A percentile compares a stretch with the other conserved stretches of the same genome.
phyloP scores from a whole-genome alignment of 2,329 filamentous ascomycete genomes.

The Cyphellophora europaea region DNA sequence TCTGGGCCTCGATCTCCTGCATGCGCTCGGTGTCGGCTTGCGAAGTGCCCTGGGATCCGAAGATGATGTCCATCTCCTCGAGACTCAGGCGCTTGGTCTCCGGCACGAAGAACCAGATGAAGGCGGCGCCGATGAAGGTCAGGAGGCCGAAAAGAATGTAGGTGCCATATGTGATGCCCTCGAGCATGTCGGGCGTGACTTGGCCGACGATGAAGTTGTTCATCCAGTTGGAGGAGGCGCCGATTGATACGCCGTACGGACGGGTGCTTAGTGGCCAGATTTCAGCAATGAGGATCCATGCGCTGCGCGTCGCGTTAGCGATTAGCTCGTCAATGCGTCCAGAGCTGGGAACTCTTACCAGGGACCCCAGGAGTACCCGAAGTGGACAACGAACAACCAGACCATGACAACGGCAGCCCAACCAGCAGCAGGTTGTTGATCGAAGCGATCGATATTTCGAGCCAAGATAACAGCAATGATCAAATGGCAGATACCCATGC shows the following conservation, averaged over 20 bases:
- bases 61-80: conserved; percentile 4
- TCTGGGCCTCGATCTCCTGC: not conserved
- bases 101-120: conserved; percentile 18
- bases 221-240: conserved; percentile 28
- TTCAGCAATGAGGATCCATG: conserved; percentile 30
- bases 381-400: conserved; percentile 66
- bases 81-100: conserved; percentile 3
- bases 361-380: conserved; percentile 37
- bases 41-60: not conserved
- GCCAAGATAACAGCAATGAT: conserved; percentile 62
- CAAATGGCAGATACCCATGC: conserved; percentile 61
- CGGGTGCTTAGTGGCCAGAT: conserved; percentile 30
- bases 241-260: conserved; percentile 18
- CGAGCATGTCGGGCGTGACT: conserved; percentile 25
- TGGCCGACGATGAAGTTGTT: conserved; percentile 30
- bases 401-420: conserved; percentile 54
- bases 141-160: conserved; percentile 29
- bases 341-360: too few species aligned
- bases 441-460: conserved; percentile 49
- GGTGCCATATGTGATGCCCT: conserved; percentile 24
- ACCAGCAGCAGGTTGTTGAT: conserved; percentile 48
- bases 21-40: not conserved
- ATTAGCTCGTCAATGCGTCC: too few species aligned
- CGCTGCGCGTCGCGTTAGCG: too few species aligned
- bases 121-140: conserved; percentile 10